Evolutionary conservation across 1,284 basidiomycete genomes (phyloP).

Genomic region (Rhodofomes roseus): DNA sequence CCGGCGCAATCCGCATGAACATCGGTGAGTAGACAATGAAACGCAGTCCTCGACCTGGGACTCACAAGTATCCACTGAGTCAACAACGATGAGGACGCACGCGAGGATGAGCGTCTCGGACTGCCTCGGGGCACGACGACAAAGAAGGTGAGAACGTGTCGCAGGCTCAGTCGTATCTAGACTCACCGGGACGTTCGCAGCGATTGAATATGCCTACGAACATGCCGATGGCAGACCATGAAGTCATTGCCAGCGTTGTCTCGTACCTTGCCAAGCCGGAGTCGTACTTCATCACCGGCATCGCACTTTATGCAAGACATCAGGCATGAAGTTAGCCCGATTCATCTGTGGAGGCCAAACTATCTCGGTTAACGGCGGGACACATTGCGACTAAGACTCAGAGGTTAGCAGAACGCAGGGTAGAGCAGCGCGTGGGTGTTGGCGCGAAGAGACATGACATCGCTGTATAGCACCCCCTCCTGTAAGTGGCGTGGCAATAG

Average conservation of each 20-base stretch:
- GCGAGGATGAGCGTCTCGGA: background rate
- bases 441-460: too few species aligned
- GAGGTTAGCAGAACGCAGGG: too few species aligned
- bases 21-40: background rate
- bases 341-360: slow-evolving; percentile 4
- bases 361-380: slow-evolving; percentile 6
- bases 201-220: background rate
- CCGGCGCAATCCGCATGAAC: slow-evolving; percentile 5
- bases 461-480: too few species aligned
- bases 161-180: too few species aligned
- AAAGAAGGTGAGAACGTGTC: background rate
- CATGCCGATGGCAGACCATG: background rate
- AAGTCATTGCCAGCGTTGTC: slow-evolving; percentile 6
- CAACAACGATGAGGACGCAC: background rate
- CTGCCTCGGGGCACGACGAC: background rate
- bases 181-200: background rate
- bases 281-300: slow-evolving; percentile 9
- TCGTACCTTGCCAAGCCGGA: slow-evolving; percentile 13
- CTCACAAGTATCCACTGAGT: background rate
- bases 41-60: background rate
- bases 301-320: background rate
- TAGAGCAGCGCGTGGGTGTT: too few species aligned
- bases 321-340: background rate
- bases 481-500: too few species aligned
- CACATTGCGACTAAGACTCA: background rate